These are phyloP conservation scores for Pleurotus pulmonarius DNA, from an alignment of 768 basidiomycete species.

Conservation along the genomic window DNA sequence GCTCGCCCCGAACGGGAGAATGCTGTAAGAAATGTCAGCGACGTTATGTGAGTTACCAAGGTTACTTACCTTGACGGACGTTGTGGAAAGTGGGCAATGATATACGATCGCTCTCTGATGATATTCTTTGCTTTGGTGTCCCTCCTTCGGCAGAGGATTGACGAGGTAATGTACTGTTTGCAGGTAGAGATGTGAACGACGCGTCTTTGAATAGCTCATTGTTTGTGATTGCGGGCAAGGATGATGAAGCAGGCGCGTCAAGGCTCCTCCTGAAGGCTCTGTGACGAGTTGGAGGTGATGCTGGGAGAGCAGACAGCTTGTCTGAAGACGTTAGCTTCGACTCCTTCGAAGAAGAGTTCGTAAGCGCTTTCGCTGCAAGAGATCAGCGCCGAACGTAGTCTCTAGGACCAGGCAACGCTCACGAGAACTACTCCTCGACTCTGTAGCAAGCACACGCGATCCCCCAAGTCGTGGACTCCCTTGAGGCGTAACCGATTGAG, in stretches of 20 bases:
- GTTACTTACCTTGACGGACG: slow-evolving; percentile 34
- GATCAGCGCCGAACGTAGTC: neutral
- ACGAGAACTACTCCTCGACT: neutral
- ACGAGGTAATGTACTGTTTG: slow-evolving; percentile 12
- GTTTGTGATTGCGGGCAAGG: slow-evolving; percentile 25
- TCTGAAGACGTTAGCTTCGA: slow-evolving; percentile 47
- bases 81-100: slow-evolving; percentile 35
- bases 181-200: neutral
- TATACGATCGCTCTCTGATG: slow-evolving; percentile 50
- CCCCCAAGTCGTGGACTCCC: neutral
- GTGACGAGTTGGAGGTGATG: slow-evolving; percentile 25
- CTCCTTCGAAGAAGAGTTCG: slow-evolving; percentile 25
- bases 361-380: neutral
- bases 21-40: slow-evolving; percentile 15
- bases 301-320: slow-evolving; percentile 39
- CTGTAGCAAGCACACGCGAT: neutral
- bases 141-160: slow-evolving; percentile 32
- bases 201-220: slow-evolving; percentile 15
- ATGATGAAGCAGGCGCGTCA: slow-evolving; percentile 38
- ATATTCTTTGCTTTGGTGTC: slow-evolving; percentile 48
- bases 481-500: neutral
- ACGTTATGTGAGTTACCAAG: neutral
- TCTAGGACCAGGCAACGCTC: neutral
- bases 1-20: slow-evolving; percentile 25
- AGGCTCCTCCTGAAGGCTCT: slow-evolving; percentile 34